Conservation (phyloP, 1,284 basidiomycete species). For the Tremellales sp. region DNA sequence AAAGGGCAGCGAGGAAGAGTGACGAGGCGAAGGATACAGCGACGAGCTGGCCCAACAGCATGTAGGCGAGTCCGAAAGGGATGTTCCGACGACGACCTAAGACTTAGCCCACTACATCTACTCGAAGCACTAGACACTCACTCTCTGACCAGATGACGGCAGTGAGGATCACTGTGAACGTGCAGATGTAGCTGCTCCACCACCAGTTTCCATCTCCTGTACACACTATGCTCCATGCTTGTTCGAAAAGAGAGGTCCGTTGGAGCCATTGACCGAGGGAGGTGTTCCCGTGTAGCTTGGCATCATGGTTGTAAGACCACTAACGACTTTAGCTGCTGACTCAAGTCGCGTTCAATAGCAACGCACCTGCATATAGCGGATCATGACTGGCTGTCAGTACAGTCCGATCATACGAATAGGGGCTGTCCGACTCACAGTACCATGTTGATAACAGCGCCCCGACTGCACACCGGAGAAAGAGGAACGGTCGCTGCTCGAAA, state of each 20-base stretch:
- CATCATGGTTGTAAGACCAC: conserved; percentile 59
- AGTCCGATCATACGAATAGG: neutral
- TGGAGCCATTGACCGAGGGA: conserved; percentile 58
- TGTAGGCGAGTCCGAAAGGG: conserved; percentile 62
- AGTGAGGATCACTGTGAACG: conserved; percentile 64
- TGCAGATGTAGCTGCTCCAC: conserved; percentile 69
- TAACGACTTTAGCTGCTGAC: conserved; percentile 35
- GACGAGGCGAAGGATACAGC: conserved; percentile 66
- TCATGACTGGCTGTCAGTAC: conserved; percentile 27
- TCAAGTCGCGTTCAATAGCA: neutral
- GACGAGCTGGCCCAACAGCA: conserved; percentile 69
- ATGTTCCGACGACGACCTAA: conserved; percentile 54
- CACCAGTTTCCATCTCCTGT: conserved; percentile 59
- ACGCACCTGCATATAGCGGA: conserved; percentile 54
- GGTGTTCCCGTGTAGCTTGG: conserved; percentile 22
- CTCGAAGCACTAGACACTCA: conserved; percentile 36
- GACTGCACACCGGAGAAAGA: conserved; percentile 35
- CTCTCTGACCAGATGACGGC: conserved; percentile 59
- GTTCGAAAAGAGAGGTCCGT: conserved; percentile 61
- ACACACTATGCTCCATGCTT: conserved; percentile 58
- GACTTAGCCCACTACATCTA: neutral
- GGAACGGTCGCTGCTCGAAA: conserved; percentile 31
- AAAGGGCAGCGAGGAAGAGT: conserved; percentile 61
- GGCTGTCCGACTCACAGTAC: conserved; percentile 55
- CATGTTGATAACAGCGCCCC: conserved; percentile 53